Conservation (phyloP, 495 filamentous ascomycete species). For the Daldinia loculata region DNA sequence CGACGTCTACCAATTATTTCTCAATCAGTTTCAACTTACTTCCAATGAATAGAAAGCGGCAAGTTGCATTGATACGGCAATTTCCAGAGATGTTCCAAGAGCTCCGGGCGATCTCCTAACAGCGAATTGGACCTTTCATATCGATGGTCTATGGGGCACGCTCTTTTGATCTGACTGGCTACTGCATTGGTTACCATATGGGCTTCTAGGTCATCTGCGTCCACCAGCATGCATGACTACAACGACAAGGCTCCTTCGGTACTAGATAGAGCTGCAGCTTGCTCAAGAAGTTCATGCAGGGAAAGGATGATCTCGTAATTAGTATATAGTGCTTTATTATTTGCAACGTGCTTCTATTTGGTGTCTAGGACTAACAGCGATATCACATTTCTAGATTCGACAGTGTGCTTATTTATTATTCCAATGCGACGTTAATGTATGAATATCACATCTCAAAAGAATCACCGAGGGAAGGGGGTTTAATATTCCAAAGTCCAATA, state of each 20-base stretch:
- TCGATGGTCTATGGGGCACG: slow-evolving; percentile 8
- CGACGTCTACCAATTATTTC: slow-evolving; percentile 30
- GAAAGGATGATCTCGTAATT: slow-evolving; percentile 14
- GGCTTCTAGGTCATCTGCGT: slow-evolving; percentile 18
- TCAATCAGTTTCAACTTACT: slow-evolving; percentile 38
- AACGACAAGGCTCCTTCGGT: slow-evolving; percentile 24
- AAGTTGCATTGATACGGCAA: slow-evolving; percentile 41
- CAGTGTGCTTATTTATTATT: slow-evolving; percentile 28
- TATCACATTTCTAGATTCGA: slow-evolving; percentile 34
- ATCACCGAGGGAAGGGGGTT: slow-evolving; percentile 27
- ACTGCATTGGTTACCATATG: slow-evolving; percentile 15
- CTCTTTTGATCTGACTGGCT: slow-evolving; percentile 20
- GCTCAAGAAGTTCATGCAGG: slow-evolving; percentile 23
- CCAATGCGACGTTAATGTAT: slow-evolving; percentile 37
- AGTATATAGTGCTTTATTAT: slow-evolving; percentile 17
- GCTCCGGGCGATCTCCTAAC: slow-evolving; percentile 26
- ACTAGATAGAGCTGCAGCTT: slow-evolving; percentile 25
- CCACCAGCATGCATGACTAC: slow-evolving; percentile 38
- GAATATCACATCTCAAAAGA: slow-evolving; percentile 48
- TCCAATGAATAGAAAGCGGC: slow-evolving; percentile 28
- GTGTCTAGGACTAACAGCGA: slow-evolving; percentile 15
- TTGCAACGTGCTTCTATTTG: slow-evolving; percentile 15
- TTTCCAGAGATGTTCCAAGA: slow-evolving; percentile 34
- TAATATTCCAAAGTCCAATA: slow-evolving; percentile 33
- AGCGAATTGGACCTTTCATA: slow-evolving; percentile 31